Evolutionary conservation across 2,329 filamentous ascomycete genomes (phyloP), one percentile per base, ranked within the genome.

Genomic region (Cytospora paraplurivora): DNA sequence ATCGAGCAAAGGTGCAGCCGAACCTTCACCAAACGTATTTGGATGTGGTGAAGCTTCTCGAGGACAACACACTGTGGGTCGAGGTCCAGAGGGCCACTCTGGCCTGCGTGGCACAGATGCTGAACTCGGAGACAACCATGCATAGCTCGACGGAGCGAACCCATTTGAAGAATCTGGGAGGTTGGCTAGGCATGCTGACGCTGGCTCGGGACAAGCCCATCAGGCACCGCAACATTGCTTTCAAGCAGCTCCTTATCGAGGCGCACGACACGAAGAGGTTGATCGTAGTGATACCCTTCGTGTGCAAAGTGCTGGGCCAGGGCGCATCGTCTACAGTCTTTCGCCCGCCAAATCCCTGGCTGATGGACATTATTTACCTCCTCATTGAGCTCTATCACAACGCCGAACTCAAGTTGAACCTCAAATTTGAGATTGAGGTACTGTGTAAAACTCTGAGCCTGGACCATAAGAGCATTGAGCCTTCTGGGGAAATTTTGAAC

Each of bases 341-440:
- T 78, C 90, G 88, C 63, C 93, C 94, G 12, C 95, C 95, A 1
- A 99, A 99, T 71, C 95, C 95, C 1, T 99, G 95, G 95, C 76
- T 97, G 52, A 96, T 97, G 91, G 95, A 99, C 71, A 95, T 99
- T 60, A 87, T 99, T 62, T 86, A 91, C 67, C 81, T 98, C 8
- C 83, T 99, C 41, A 91, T 97, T 70, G 96, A 99, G 72, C 83
- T 99, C 4, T 99, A 99, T 72, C 90, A 97, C 72, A 90, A 91
- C 71, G 92, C 92, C 15, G 94, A 97, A 70, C 81, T 99, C 62
- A 98, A 98, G 75, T 85, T 99, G 44, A 98, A 98, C 69, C 88
- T 97, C 58, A 99, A 98, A 71, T 99, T 99, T 70, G 95, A 99
- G 76, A 98, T 99, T 63, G 95, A 99, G 76, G 93, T 99, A 33